Evolutionary conservation across 306 rosid genomes (phyloP).

Genomic region (Purshia tridentata): DNA sequence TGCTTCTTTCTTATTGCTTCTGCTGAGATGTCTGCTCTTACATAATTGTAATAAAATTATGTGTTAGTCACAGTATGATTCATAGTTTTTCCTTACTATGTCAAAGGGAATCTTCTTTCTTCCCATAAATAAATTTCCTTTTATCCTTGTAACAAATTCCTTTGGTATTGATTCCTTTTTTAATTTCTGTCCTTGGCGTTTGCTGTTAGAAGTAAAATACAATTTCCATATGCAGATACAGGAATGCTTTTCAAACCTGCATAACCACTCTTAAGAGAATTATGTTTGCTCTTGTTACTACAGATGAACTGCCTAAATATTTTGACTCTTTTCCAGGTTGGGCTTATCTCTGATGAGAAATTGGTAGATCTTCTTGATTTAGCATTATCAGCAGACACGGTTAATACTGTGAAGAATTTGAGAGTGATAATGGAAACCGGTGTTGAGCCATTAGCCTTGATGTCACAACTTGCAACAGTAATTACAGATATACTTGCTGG

Average conservation of each 20-base stretch:
- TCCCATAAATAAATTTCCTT: too few relatives aligned
- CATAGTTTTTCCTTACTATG: too few relatives aligned
- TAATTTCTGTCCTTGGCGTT: too few relatives aligned
- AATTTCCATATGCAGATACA: neutral
- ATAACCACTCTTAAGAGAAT: neutral
- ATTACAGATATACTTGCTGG: conserved; percentile 98
- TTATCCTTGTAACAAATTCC: too few relatives aligned
- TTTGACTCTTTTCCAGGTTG: conserved; percentile 60
- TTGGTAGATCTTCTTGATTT: conserved; percentile 97
- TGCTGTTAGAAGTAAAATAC: too few relatives aligned
- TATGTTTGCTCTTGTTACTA: conserved; percentile 1
- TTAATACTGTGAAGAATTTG: conserved; percentile 89
- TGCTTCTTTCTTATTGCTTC: too few relatives aligned
- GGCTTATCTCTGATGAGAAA: conserved; percentile 95
- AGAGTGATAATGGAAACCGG: conserved; percentile 93
- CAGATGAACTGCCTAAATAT: conserved; percentile 23
- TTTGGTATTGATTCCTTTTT: too few relatives aligned
- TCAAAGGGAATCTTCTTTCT: too few relatives aligned
- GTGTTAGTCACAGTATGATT: too few relatives aligned
- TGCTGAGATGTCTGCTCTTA: too few relatives aligned
- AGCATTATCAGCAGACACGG: conserved; percentile 96
- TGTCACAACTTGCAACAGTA: conserved; percentile 97
- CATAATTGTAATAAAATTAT: too few relatives aligned
- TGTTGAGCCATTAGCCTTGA: conserved; percentile 89
- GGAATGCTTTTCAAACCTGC: conserved; percentile 3